Conservation (phyloP, 1,139 yeast genomes). For the Protomyces inundatus region DNA sequence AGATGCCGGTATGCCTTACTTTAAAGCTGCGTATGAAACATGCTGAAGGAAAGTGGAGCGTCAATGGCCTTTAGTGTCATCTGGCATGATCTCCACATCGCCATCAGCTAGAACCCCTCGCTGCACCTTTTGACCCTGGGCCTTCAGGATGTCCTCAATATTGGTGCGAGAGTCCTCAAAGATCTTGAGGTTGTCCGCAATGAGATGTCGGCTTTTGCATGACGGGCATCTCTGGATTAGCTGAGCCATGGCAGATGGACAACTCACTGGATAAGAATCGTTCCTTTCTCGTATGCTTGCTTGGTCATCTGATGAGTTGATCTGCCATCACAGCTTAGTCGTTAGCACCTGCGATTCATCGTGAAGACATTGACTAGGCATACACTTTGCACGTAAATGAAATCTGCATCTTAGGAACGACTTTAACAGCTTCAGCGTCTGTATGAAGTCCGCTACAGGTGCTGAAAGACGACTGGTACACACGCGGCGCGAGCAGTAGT, state of each 20-base stretch:
- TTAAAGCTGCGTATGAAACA: no score
- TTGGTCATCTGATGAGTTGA: slow-evolving; percentile 84
- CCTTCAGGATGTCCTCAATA: slow-evolving; percentile 69
- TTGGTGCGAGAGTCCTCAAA: slow-evolving; percentile 71
- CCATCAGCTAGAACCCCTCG: slow-evolving; percentile 37
- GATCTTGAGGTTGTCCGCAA: slow-evolving; percentile 86
- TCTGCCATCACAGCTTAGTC: slow-evolving; percentile 56
- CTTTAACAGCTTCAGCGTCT: neutral
- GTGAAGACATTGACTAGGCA: neutral
- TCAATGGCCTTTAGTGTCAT: neutral
- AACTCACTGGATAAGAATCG: neutral
- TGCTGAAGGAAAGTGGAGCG: no score
- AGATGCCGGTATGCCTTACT: no score
- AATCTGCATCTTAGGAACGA: slow-evolving; percentile 64
- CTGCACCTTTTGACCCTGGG: slow-evolving; percentile 69
- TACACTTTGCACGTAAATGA: slow-evolving; percentile 83
- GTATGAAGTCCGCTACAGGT: no score
- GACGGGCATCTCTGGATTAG: slow-evolving; percentile 12
- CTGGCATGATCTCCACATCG: slow-evolving; percentile 13
- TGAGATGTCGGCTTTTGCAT: slow-evolving; percentile 74
- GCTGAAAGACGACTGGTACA: no score
- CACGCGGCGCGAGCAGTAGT: no score
- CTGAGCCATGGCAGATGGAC: neutral
- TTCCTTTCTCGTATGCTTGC: slow-evolving; percentile 82
- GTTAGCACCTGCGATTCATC: neutral